These are phyloP conservation scores for Fraxinus pennsylvanica DNA, from an alignment of 257 asterid genomes.

Conservation along the genomic window DNA sequence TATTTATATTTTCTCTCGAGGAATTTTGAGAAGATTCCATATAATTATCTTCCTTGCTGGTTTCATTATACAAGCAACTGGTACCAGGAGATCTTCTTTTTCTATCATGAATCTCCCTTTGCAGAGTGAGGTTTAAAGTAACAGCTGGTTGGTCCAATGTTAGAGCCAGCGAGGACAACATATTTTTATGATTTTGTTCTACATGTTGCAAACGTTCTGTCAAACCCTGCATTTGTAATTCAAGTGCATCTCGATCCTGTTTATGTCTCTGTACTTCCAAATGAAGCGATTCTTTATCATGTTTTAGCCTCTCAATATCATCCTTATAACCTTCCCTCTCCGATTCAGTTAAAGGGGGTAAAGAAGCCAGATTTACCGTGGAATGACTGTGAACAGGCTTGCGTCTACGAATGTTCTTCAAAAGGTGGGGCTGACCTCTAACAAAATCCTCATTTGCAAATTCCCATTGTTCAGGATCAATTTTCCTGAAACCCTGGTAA, in stretches of 20 bases:
- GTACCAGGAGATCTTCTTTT: conserved; percentile 72
- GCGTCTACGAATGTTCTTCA: conserved; percentile 84
- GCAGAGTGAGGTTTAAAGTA: conserved; percentile 42
- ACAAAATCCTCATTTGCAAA: conserved; percentile 81
- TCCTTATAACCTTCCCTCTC: conserved; percentile 70
- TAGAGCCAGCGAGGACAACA: conserved; percentile 58
- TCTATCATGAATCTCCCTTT: conserved; percentile 46
- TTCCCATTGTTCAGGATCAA: conserved; percentile 92
- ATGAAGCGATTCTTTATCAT: conserved; percentile 54
- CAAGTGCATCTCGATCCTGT: conserved; percentile 56
- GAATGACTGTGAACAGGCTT: conserved; percentile 97
- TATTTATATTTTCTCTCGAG: conserved; percentile 39
- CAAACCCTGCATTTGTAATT: conserved; percentile 42
- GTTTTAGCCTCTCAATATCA: conserved; percentile 59
- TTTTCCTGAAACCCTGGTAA: conserved; percentile 81
- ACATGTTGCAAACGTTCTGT: conserved; percentile 47
- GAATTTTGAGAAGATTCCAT: conserved; percentile 40
- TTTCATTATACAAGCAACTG: conserved; percentile 45
- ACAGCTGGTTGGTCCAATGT: conserved; percentile 45
- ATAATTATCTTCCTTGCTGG: conserved; percentile 36
- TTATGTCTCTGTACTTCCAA: conserved; percentile 52
- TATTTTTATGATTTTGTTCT: conserved; percentile 45
- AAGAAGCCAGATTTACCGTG: conserved; percentile 41
- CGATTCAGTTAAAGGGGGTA: conserved; percentile 52
- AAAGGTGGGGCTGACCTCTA: conserved; percentile 67